A percentile compares a stretch with the other conserved stretches of the same genome.
phyloP scores from a whole-genome alignment of 2,329 filamentous ascomycete genomes.

The Penicillium sclerotiorum region DNA sequence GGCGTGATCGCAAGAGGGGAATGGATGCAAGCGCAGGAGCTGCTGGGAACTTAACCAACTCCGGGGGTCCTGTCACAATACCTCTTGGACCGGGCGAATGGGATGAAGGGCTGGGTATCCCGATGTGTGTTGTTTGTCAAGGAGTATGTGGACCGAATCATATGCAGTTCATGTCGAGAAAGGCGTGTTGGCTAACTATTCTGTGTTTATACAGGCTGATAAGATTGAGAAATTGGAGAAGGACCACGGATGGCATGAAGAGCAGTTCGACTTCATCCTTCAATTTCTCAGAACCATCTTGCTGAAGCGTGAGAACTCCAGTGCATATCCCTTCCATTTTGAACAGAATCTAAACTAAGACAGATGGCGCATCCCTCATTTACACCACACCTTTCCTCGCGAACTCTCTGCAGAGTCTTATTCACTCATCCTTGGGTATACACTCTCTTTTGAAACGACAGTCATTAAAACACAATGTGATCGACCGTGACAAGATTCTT shows the following conservation, averaged over 20 bases:
- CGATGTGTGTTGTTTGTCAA: constrained; percentile 92
- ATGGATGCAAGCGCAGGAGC: constrained; percentile 61
- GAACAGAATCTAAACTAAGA: constrained; percentile 18
- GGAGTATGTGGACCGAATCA: constrained; percentile 62
- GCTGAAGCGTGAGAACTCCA: constrained; percentile 73
- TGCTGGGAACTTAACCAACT: constrained; percentile 55
- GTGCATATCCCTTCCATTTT: too few species aligned
- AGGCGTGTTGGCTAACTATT: constrained; percentile 23
- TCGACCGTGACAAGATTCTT: constrained; percentile 90
- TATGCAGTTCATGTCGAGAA: not conserved
- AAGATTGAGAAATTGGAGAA: constrained; percentile 90
- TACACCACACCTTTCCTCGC: constrained; percentile 78
- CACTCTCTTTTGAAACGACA: constrained; percentile 79
- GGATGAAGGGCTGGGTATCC: constrained; percentile 85
- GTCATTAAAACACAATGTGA: constrained; percentile 84
- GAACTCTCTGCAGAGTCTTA: constrained; percentile 75
- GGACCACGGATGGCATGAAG: constrained; percentile 90
- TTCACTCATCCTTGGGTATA: constrained; percentile 85
- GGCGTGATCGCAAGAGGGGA: constrained; percentile 75
- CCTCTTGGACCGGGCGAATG: constrained; percentile 88
- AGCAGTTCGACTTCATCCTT: constrained; percentile 92
- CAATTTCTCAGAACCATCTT: constrained; percentile 90
- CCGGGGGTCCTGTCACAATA: constrained; percentile 69
- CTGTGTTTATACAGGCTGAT: constrained; percentile 61
- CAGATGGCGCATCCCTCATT: constrained; percentile 81